phyloP scores from a whole-genome alignment of 441 rosid species.

The Arabidopsis hybrid region DNA sequence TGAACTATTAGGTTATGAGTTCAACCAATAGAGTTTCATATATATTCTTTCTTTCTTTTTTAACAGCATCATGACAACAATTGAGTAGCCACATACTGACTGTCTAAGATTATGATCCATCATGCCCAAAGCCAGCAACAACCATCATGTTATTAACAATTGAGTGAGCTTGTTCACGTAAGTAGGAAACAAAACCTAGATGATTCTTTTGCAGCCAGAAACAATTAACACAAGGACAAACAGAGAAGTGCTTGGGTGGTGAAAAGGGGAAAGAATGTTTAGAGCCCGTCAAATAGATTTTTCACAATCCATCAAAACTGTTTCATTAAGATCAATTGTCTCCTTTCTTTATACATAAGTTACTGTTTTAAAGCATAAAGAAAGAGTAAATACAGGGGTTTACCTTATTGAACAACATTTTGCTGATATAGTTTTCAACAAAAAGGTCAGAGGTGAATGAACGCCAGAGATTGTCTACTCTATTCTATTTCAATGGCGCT shows the following conservation, averaged over 20 bases:
- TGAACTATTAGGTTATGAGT: no score
- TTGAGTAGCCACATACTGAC: neutral
- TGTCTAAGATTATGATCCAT: neutral
- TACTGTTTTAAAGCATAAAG: neutral
- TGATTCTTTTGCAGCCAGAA: neutral
- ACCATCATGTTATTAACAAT: no score
- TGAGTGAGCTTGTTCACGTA: no score
- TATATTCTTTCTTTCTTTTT: no score
- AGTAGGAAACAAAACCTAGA: neutral
- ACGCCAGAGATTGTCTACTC: conserved; percentile 9
- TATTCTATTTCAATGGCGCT: conserved; percentile 57
- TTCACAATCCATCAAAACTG: neutral
- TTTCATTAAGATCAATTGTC: neutral
- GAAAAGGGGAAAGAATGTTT: neutral
- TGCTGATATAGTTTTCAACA: neutral
- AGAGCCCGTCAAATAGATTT: neutral
- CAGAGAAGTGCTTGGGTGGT: neutral
- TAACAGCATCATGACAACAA: no score
- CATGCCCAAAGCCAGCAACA: no score
- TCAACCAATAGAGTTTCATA: no score
- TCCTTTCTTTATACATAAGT: neutral
- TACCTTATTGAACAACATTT: conserved; percentile 2
- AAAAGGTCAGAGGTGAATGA: conserved; percentile 1
- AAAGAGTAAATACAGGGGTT: conserved; percentile 5
- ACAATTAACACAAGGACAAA: neutral